Base-by-base conservation (phyloP, 495 filamentous ascomycete genomes). In the Trypethelium eluteriae region DNA sequence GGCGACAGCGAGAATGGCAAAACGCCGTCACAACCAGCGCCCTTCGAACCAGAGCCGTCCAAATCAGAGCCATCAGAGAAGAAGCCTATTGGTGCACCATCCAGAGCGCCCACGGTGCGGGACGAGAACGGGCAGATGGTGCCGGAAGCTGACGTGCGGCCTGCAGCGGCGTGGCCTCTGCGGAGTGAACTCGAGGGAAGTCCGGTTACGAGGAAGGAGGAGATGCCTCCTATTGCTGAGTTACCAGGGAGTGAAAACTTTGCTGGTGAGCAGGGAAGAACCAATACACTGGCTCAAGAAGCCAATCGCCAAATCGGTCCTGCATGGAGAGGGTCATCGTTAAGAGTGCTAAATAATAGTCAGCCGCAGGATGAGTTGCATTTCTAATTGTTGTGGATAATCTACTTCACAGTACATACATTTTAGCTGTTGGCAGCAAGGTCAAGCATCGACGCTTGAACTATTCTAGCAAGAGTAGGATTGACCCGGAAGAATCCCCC, bases 251-350 rank as follows among this genome's bases (percentile, higher is more conserved):
- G 53, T 59, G 53, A 59, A 32, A 34, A 36, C 4, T 59, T 59
- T 32, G 5, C 53, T 59, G 53, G 53, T 36, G 53, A 59, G 53
- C 53, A 59, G 53, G 53, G 53, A 59, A 32, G 53, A 59, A 32
- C 14, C 32, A 59, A 59, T 36, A 59, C 53, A 34, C 53, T 59
- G 53, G 53, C 53, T 59, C 53, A 59, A 59, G 53, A 59, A 59
- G 53, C 53, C 53, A 59, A 59, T 36, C 53, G 53, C 25, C 53
- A 59, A 59, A 34, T 59, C 53, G 53, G 53, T 59, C 53, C 53
- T 36, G 53, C 53, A 34, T 59, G 53, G 53, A 59, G 32, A 59
- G 53, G 53, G n/a, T 59, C 53, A 36, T 59, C 53, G 14, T 59
- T 59, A 32, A 59, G 53, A 59, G 53, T 59, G 32, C 36, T 59